Evolutionary conservation across 1,284 basidiomycete genomes (phyloP).

Genomic region (Marasmius tenuissimus): DNA sequence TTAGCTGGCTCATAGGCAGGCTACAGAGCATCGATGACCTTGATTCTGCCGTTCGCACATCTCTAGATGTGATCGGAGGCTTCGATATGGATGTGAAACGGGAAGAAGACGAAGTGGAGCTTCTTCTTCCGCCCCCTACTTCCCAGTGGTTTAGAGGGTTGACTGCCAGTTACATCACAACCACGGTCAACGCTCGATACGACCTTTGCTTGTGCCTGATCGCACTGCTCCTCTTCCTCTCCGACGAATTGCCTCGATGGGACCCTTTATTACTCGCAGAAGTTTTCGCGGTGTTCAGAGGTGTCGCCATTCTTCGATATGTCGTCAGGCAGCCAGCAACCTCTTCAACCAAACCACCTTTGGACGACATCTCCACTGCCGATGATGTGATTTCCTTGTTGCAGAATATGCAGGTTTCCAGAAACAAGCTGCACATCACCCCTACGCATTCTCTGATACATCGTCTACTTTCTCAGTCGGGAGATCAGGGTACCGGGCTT

Average conservation of each 20-base stretch:
- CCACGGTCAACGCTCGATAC: slow-evolving; percentile 68
- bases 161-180: slow-evolving; percentile 58
- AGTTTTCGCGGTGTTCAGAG: slow-evolving; percentile 76
- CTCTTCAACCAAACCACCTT: slow-evolving; percentile 32
- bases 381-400: slow-evolving; percentile 69
- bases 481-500: slow-evolving; percentile 39
- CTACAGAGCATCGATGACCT: slow-evolving; percentile 57
- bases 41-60: slow-evolving; percentile 51
- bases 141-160: slow-evolving; percentile 65
- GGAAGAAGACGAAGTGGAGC: slow-evolving; percentile 66
- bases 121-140: slow-evolving; percentile 49
- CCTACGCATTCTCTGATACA: slow-evolving; percentile 73
- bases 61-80: slow-evolving; percentile 67
- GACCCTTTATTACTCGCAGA: slow-evolving; percentile 67
- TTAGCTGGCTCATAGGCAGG: slow-evolving; percentile 58
- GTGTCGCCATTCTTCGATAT: slow-evolving; percentile 65
- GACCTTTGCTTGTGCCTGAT: slow-evolving; percentile 67
- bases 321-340: slow-evolving; percentile 59
- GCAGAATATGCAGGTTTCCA: slow-evolving; percentile 71
- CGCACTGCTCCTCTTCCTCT: slow-evolving; percentile 70
- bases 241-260: slow-evolving; percentile 60
- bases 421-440: slow-evolving; percentile 42
- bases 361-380: slow-evolving; percentile 35
- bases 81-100: slow-evolving; percentile 70
- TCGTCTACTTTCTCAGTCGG: slow-evolving; percentile 58